Evolutionary conservation across 1,139 yeast genomes (phyloP), one percentile per base, ranked within the genome.

Genomic region (Pneumocystis oryctolagi): DNA sequence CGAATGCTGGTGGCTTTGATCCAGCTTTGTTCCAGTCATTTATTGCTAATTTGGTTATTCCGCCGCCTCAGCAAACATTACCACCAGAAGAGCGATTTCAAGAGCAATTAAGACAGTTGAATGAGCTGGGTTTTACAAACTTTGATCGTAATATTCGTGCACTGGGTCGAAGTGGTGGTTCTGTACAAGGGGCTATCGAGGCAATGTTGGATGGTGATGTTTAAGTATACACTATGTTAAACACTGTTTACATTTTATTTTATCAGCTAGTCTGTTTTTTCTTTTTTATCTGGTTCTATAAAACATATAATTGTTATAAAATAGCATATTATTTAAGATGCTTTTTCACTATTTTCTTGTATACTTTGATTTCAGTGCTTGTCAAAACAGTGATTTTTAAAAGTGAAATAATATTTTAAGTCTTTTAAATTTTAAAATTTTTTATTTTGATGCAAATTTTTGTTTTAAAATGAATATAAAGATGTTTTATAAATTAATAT

Each of bases 31-130:
- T 47, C 16, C 55, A 47, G 20, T 25, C 55, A 25, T 47, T 47
- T 47, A 8, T 47, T 25, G 5, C 63, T 31, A 66, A 64, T 18
- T 61, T 64, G 6, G 63, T 62, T 5, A 39, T 63, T 12, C 53
- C 66, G 1, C 60, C 60, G 4, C 64, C 70, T 35, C 80, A 76
- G 16, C 97, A 90, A 70, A 85, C 75, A 66, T 81, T 97, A 71
- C 97, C 98, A 1, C 97, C 97, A 12, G 98, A 92, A 77, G 97
- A 89, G 73, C 81, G 95, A 66, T 92, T 85, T 74, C 96, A 87
- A 73, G 73, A 79, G n/a, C 97, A 92, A 73, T 78, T 92, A 70
- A 82, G 95, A 71, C 97, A 90, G 73, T 80, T 92, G 73, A 92
- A 92, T 73, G 98, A 92, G 72, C 88, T 92, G 85, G 98, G 98